Conservation (phyloP, 148 eudicot species). For the Linanthus parryae region DNA sequence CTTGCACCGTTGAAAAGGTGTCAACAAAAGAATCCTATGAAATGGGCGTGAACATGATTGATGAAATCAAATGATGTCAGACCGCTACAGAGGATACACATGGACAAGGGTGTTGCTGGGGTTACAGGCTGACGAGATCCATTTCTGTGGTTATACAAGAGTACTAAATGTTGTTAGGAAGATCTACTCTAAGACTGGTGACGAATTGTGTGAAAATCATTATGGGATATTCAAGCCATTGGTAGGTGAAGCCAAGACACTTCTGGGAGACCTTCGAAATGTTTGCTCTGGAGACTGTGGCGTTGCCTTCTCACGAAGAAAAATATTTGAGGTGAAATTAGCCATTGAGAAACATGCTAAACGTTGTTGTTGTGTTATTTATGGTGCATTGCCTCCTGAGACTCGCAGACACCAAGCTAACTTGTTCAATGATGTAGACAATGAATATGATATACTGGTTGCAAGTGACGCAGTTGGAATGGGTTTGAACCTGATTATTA, state of each 20-base stretch:
- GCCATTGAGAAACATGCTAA: slow-evolving; percentile 85
- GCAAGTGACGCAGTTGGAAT: slow-evolving; percentile 99
- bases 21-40: slow-evolving; percentile 79
- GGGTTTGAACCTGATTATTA: slow-evolving; percentile 92
- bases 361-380: slow-evolving; percentile 92
- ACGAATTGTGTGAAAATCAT: slow-evolving; percentile 71
- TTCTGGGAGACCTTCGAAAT: slow-evolving; percentile 73
- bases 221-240: slow-evolving; percentile 86
- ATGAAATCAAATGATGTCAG: slow-evolving; percentile 98
- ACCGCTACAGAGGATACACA: slow-evolving; percentile 69
- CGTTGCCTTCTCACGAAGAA: slow-evolving; percentile 96
- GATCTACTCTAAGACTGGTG: slow-evolving; percentile 80
- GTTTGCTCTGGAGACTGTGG: slow-evolving; percentile 91
- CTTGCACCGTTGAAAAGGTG: slow-evolving; percentile 97
- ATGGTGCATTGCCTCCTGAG: slow-evolving; percentile 98
- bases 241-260: slow-evolving; percentile 94
- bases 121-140: slow-evolving; percentile 94
- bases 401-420: slow-evolving; percentile 91
- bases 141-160: slow-evolving; percentile 95
- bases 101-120: slow-evolving; percentile 99
- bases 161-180: slow-evolving; percentile 73
- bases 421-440: slow-evolving; percentile 74
- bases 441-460: slow-evolving; percentile 82
- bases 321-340: slow-evolving; percentile 90
- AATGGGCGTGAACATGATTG: slow-evolving; percentile 90